A percentile compares a stretch with the other conserved stretches of the same genome.
phyloP scores from a whole-genome alignment of 371 early-diverging fungal species.

The Dichotomocladium elegans region DNA sequence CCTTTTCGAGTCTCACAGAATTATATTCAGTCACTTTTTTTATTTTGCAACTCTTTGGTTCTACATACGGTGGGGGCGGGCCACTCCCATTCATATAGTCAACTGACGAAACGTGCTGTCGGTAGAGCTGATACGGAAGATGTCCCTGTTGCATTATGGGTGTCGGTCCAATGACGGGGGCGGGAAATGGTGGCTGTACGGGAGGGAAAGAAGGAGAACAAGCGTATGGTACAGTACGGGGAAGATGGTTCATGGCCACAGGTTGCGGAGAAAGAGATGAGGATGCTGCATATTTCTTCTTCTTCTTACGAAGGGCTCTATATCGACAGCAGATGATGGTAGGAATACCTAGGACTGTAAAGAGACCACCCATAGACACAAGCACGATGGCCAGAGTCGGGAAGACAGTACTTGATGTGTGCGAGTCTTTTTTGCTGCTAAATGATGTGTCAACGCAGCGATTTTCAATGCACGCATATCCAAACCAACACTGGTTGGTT shows the following conservation, averaged over 20 bases:
- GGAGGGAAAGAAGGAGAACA: background rate
- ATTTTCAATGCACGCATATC: constrained; percentile 8
- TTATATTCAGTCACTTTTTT: no score
- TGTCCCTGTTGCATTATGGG: constrained; percentile 22
- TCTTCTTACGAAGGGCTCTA: background rate
- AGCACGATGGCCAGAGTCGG: no score
- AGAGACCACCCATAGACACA: constrained; percentile 4
- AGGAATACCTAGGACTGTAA: constrained; percentile 1
- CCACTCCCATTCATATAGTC: background rate
- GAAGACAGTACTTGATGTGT: background rate
- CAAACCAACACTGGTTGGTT: constrained; percentile 12
- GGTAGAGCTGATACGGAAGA: constrained; percentile 22
- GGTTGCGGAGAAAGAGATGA: background rate
- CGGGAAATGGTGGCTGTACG: background rate
- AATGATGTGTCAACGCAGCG: constrained; percentile 4
- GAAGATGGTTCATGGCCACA: background rate
- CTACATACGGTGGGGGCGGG: constrained; percentile 26
- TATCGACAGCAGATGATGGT: constrained; percentile 1
- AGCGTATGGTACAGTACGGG: no score
- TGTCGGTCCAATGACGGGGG: constrained; percentile 5
- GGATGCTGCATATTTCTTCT: background rate
- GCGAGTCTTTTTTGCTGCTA: background rate
- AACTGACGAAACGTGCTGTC: constrained; percentile 6
- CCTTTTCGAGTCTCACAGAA: no score
- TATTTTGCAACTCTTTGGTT: no score